Evolutionary conservation across 495 filamentous ascomycete species (phyloP), one percentile per base, ranked within the genome.

Genomic region (Penicillium macrosclerotiorum): DNA sequence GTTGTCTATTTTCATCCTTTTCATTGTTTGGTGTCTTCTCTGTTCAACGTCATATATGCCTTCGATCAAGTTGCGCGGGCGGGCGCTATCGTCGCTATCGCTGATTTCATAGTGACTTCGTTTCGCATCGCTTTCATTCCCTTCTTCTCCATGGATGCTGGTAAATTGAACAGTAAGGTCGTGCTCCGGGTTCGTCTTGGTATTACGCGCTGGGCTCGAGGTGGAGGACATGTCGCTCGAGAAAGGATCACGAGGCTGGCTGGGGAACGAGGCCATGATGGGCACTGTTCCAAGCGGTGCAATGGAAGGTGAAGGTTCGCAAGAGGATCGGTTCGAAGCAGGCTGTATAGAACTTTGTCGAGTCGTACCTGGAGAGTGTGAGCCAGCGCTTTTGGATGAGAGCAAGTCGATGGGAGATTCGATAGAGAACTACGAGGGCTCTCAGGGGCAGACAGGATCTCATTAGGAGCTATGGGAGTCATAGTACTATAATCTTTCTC

Each of bases 21-120:
- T 93, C 42, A 77, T 71, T 0, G 85, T 82, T 8, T 74, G 69
- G 22, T 74, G 71, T 20, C 67, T 67, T 2, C 90, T 83, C 11
- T 81, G 68, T 43, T 83, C 76, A 13, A 92, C 83, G 41, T 81
- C 82, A 55, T 92, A 85, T 54, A 90, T 65, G 23, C 78, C 72
- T 59, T 92, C 88, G 46, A 93, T 74, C 13, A 77, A 29, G 37
- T 54, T 69, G 12, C 67, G 59, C 24, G 61, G 60, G 14, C 63
- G 60, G 23, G 37, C 16, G 5, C 47, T 36, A 12, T 42, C 49
- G 24, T 62, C 59, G 11, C 55, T 26, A 8, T 66, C 63, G 25
- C 62, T 58, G 16, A 65, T 37, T 5, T 71, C 53, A 13, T 62
- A 39, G 7, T 43, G 53, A 19, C 50, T 60, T 14, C 70, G 58